Base-by-base conservation (phyloP, 2,329 filamentous ascomycete genomes). In the Cadophora sp. region DNA sequence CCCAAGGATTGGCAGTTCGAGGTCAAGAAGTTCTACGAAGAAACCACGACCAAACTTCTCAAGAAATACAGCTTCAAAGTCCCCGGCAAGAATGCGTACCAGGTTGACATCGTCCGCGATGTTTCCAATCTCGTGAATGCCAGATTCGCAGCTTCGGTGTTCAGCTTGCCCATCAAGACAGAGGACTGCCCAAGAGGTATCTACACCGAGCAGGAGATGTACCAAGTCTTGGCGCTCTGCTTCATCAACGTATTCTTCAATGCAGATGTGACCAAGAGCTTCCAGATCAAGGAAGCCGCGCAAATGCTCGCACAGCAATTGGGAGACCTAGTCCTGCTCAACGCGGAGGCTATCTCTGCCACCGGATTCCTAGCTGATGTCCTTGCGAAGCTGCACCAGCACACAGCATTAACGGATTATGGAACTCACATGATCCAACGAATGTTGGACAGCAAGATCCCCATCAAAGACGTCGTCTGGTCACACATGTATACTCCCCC, bases 31-130 rank as follows among this genome's bases (percentile, higher is more conserved):
- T 94, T 93, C 74, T 94, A 91, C 76, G 82, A 87, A 13, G 81
- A 85, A 39, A 88, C 86, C 16, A 89, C 86, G 0, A 80, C 86
- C 60, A 80, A 84, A 33, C 82, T 96, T 2, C 81, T 96, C 22
- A 76, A 80, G 0, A 83, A 88, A 33, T 91, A 92, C 76, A 87
- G 86, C 51, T 91, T 87, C 77, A 84, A 83, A 65, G 83, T 94
- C 33, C 85, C 82, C 4, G 72, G 71, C 5, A 69, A 64, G 11
- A 72, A 68, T 1, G 83, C 84, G 64, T 85, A 85, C 62, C 89
- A 92, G 75, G 85, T 93, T 48, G 92, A 96, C 72, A 83, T 94
- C 83, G 85, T 86, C 41, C 81, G 85, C 66, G 85, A 87, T 67
- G 78, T 87, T 51, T 83, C 83, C 27, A 87, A 87, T 70, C 73